A percentile compares a stretch with the other conserved stretches of the same genome.
Evolutionary conservation across 495 filamentous ascomycete species (phyloP).

Genomic region (Aspergillus carlsbadensis): DNA sequence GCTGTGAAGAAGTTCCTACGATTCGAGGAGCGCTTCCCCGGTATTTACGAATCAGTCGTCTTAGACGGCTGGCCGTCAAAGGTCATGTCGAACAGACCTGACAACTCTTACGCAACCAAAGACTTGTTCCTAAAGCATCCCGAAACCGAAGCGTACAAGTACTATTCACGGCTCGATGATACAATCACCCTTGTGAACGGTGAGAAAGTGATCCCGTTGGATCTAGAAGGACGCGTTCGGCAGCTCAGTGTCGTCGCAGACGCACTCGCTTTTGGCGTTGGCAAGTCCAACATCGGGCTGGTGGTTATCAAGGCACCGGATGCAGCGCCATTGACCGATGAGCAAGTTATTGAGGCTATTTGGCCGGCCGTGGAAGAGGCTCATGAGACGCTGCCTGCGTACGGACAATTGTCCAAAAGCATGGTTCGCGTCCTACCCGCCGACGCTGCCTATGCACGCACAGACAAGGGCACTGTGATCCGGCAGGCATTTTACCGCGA

Average conservation of each 20-base stretch:
- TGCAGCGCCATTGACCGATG: constrained; percentile 36
- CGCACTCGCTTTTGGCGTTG: constrained; percentile 40
- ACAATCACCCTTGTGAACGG: constrained; percentile 63
- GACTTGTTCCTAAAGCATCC: constrained; percentile 54
- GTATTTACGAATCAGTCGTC: constrained; percentile 58
- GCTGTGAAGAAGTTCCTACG: constrained; percentile 36
- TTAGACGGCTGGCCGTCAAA: constrained; percentile 62
- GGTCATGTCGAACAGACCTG: constrained; percentile 55
- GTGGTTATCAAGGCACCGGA: constrained; percentile 47
- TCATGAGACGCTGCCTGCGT: constrained; percentile 47
- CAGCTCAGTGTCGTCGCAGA: constrained; percentile 36
- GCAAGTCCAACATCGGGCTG: constrained; percentile 39
- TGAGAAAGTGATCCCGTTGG: constrained; percentile 67
- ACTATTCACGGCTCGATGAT: constrained; percentile 58
- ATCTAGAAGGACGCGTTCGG: constrained; percentile 51
- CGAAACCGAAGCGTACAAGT: constrained; percentile 55
- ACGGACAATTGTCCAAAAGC: constrained; percentile 52
- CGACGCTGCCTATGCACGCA: constrained; percentile 46
- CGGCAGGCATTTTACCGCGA: constrained; percentile 51
- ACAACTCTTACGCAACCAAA: constrained; percentile 37
- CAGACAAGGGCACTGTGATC: constrained; percentile 58
- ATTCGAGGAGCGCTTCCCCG: constrained; percentile 57
- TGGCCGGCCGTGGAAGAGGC: constrained; percentile 52
- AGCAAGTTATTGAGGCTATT: constrained; percentile 49
- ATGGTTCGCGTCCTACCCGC: constrained; percentile 49